Percentiles rank a stretch among this genome's conserved stretches.
These are phyloP conservation scores for Chalciporus pseudorubinellus DNA, from an alignment of 768 basidiomycete species.

Conservation along the genomic window DNA sequence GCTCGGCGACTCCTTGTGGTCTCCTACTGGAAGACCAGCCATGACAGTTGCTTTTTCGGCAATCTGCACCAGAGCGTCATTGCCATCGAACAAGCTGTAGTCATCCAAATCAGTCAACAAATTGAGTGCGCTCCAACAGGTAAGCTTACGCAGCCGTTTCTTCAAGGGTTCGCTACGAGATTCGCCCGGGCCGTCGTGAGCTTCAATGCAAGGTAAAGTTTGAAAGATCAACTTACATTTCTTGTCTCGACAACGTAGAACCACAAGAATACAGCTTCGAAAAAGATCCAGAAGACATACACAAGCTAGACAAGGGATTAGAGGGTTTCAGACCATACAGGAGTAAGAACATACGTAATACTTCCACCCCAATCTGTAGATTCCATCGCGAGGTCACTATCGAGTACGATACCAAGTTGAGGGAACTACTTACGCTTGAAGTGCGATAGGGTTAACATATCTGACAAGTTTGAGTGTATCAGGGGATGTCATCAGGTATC, in stretches of 20 bases:
- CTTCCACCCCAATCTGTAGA: constrained; percentile 39
- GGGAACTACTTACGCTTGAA: constrained; percentile 21
- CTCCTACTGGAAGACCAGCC: background rate
- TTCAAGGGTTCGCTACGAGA: constrained; percentile 5
- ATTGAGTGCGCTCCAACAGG: background rate
- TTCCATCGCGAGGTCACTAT: too few species aligned
- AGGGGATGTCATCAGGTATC: constrained; percentile 16
- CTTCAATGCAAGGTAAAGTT: background rate
- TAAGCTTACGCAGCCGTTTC: constrained; percentile 6
- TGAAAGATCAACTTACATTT: constrained; percentile 15
- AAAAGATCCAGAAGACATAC: constrained; percentile 38
- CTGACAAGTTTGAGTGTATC: constrained; percentile 14
- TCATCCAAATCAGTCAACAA: background rate
- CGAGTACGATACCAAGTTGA: too few species aligned
- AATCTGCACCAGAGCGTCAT: constrained; percentile 1
- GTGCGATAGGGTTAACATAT: constrained; percentile 36
- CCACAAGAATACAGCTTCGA: constrained; percentile 37
- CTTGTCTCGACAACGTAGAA: constrained; percentile 37
- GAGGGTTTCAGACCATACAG: too few species aligned
- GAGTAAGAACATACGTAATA: constrained; percentile 39
- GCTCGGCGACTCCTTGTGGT: background rate
- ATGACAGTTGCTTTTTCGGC: background rate
- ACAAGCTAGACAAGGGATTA: constrained; percentile 24
- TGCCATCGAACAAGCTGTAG: constrained; percentile 6
- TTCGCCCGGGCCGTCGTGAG: background rate